Conservation (phyloP, 2,329 filamentous ascomycete species). For the Gyromitra esculenta region DNA sequence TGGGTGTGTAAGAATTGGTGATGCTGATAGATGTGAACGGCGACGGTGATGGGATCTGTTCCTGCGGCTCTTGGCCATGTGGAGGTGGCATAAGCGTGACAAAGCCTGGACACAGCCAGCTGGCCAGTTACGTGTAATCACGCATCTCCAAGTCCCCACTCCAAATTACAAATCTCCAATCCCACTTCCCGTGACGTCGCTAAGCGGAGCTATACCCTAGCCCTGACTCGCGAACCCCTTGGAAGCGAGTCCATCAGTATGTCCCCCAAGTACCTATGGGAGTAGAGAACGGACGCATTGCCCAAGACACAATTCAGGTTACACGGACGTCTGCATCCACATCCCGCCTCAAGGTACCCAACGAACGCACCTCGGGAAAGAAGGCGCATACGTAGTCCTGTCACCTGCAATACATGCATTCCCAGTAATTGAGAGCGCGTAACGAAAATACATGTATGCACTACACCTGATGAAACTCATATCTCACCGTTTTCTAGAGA, state of each 20-base stretch:
- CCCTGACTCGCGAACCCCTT: too few relatives aligned
- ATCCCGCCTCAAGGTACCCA: not conserved
- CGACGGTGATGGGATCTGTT: not conserved
- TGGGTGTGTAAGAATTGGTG: not conserved
- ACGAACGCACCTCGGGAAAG: not conserved
- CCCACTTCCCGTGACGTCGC: too few relatives aligned
- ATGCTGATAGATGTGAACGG: conserved; percentile 3
- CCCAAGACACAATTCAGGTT: too few relatives aligned
- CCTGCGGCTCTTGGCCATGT: not conserved
- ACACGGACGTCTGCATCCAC: not conserved
- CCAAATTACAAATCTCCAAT: too few relatives aligned
- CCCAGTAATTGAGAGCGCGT: not conserved
- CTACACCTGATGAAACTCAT: not conserved
- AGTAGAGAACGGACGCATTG: too few relatives aligned
- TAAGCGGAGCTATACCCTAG: too few relatives aligned
- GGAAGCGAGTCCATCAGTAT: not conserved
- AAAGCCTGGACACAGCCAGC: not conserved
- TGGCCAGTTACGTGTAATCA: too few relatives aligned
- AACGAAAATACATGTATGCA: not conserved
- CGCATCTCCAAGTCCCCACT: too few relatives aligned
- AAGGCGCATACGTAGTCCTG: too few relatives aligned
- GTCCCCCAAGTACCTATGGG: not conserved
- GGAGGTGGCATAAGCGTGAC: conserved; percentile 9
- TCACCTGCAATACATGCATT: not conserved
- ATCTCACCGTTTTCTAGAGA: not conserved